Conservation (phyloP, 108 stramenopile genomes). For the Mayamaea pseudoterrestris region DNA sequence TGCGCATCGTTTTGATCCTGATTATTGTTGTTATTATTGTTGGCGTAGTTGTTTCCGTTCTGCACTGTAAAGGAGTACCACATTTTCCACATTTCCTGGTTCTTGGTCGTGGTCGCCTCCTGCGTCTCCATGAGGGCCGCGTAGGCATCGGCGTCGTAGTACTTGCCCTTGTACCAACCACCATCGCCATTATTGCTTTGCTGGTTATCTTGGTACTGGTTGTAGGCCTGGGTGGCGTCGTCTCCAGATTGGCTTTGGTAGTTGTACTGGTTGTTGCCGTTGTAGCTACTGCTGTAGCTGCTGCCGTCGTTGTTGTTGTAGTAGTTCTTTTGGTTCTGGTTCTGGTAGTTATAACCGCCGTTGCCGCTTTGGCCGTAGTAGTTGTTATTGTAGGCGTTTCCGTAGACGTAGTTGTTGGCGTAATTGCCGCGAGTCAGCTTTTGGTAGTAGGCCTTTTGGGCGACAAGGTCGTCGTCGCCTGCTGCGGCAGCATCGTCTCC, state of each 20-base stretch:
- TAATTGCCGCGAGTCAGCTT: conserved; percentile 6
- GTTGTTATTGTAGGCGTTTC: no score
- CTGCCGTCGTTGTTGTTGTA: conserved; percentile 2
- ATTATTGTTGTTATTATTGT: neutral
- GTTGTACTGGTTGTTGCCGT: no score
- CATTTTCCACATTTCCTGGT: no score
- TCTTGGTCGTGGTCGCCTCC: no score
- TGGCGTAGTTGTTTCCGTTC: conserved; percentile 1
- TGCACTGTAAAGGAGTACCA: no score
- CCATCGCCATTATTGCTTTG: neutral
- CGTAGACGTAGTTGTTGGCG: conserved; percentile 1
- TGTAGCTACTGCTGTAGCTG: neutral
- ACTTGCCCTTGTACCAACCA: neutral
- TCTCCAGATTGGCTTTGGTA: no score
- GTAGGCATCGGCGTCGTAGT: no score
- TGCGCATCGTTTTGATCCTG: no score
- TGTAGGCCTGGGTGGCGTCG: neutral
- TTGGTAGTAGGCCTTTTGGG: conserved; percentile 14
- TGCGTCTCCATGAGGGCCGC: no score
- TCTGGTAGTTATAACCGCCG: neutral
- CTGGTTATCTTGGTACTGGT: conserved; percentile 1
- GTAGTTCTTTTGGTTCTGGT: conserved; percentile 1
- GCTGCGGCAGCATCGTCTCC: neutral
- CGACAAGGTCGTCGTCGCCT: neutral
- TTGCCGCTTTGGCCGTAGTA: no score